Evolutionary conservation across 352 stramenopile genomes (phyloP).

Genomic region (Pythium vanterpoolii): DNA sequence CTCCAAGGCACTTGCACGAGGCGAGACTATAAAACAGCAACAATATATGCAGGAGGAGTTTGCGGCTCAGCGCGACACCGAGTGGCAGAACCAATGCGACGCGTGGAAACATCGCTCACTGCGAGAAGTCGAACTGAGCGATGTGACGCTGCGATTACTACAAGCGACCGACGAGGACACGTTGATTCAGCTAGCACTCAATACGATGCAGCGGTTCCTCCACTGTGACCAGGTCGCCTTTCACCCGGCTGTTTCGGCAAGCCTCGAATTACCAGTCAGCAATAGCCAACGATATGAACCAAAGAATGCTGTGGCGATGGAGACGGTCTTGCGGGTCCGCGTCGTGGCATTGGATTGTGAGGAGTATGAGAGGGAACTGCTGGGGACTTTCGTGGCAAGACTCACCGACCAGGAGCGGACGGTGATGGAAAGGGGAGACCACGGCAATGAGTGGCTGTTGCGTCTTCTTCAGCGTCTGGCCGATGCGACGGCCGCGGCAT

Average conservation of each 20-base stretch:
- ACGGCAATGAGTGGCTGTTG: not conserved
- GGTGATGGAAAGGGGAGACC: not conserved
- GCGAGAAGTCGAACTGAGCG: constrained; percentile 10
- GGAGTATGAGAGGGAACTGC: not conserved
- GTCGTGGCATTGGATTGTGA: not conserved
- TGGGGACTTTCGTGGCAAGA: constrained; percentile 15
- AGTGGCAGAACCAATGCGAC: not conserved
- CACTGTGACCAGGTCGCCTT: constrained; percentile 9
- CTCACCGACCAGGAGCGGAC: constrained; percentile 5
- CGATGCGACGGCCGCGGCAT: not conserved
- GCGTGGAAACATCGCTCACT: not conserved
- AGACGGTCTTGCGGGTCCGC: constrained; percentile 14
- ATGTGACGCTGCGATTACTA: not conserved
- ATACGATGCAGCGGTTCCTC: constrained; percentile 10
- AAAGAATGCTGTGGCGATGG: constrained; percentile 5
- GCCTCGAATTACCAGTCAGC: not conserved
- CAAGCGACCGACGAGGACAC: not conserved
- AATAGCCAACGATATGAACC: not conserved
- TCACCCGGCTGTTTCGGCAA: not conserved
- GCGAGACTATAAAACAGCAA: not conserved
- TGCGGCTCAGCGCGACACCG: not conserved
- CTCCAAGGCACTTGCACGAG: not conserved
- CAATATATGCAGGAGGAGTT: not conserved
- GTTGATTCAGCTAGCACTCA: constrained; percentile 8
- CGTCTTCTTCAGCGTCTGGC: constrained; percentile 9